phyloP scores from a whole-genome alignment of 257 asterid species.

The Fraxinus quadrangulata region DNA sequence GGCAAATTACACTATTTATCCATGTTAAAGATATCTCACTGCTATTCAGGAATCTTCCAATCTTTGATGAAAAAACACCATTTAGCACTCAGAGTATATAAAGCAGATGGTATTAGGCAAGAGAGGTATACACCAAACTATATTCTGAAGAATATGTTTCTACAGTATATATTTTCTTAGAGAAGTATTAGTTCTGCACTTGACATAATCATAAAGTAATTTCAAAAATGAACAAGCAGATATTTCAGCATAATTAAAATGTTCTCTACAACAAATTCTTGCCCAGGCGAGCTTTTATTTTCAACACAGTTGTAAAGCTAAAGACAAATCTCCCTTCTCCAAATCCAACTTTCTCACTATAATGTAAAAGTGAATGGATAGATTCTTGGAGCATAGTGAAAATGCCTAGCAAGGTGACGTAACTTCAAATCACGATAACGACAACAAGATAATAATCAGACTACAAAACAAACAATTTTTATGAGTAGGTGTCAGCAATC shows the following conservation, averaged over 20 bases:
- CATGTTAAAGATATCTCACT: too few relatives aligned
- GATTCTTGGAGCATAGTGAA: neutral
- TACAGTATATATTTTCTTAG: neutral
- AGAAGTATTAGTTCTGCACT: neutral
- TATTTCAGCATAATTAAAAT: slow-evolving; percentile 5
- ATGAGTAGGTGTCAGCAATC: neutral
- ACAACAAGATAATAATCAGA: neutral
- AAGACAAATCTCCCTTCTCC: neutral
- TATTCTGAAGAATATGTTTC: neutral
- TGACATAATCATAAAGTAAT: neutral
- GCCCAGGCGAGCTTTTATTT: neutral
- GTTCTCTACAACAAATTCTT: neutral
- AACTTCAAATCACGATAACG: neutral
- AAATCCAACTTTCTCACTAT: neutral
- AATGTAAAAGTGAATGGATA: neutral
- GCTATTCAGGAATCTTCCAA: too few relatives aligned
- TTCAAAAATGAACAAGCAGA: slow-evolving; percentile 11
- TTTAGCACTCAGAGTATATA: neutral
- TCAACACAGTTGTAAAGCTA: neutral
- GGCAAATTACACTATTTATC: too few relatives aligned
- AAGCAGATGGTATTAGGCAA: neutral
- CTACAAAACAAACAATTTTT: neutral
- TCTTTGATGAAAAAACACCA: too few relatives aligned
- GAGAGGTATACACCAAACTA: neutral
- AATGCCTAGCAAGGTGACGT: neutral